Base-by-base conservation (phyloP, 345 rosid species). In the Fremontodendron californicum region DNA sequence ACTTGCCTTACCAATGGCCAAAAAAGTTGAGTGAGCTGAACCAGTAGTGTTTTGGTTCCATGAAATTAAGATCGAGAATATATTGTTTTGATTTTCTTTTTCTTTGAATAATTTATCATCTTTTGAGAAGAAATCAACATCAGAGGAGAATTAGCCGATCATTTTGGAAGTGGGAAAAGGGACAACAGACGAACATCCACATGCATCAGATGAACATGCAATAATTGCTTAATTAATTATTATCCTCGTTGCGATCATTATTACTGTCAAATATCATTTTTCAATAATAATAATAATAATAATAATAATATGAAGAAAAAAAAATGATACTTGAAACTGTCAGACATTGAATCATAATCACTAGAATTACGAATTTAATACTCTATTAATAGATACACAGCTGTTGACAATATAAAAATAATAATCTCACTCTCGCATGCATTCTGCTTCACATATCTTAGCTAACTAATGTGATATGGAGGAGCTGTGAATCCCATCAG, bases 201-300 rank as follows among this genome's bases (percentile, higher is more conserved):
- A 71, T 70, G 79, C n/a, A 29, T 27, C 9, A 19, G 66, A 78
- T 64, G 67, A 67, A n/a, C n/a, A n/a, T n/a, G n/a, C n/a, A n/a
- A n/a, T n/a, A n/a, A n/a, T n/a, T n/a, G n/a, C n/a, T n/a, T n/a
- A n/a, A n/a, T 66, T 43, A 35, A n/a, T 71, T 57, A 37, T 60
- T 60, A 4, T n/a, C n/a, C 29, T 60, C 2, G 8, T 0, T 75
- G 79, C 73, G 62, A 69, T 80, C 57, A n/a, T n/a, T n/a, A n/a
- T n/a, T n/a, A n/a, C n/a, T n/a, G n/a, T n/a, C n/a, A n/a, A n/a
- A n/a, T n/a, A n/a, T n/a, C n/a, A n/a, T n/a, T n/a, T n/a, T n/a
- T n/a, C n/a, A n/a, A n/a, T n/a, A n/a, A n/a, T n/a, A n/a, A n/a
- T n/a, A n/a, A n/a, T n/a, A n/a, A n/a, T n/a, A n/a, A n/a, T n/a